phyloP scores from a whole-genome alignment of 169 alveolate genomes.

The Plasmodium cynomolgi region DNA sequence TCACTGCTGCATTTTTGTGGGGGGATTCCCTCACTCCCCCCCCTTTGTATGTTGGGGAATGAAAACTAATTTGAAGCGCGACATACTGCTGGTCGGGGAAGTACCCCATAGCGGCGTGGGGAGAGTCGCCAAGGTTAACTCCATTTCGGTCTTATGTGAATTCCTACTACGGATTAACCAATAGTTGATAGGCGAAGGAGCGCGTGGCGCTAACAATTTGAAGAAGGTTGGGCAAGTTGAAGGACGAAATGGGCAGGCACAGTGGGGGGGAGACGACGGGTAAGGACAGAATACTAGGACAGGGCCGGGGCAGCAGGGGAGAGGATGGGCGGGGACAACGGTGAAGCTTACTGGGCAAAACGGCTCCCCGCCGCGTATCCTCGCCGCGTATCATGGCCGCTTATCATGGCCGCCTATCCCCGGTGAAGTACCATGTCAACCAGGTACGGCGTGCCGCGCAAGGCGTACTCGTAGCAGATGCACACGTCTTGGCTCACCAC shows the following conservation, averaged over 20 bases:
- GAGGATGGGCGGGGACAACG: background rate
- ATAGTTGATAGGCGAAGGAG: background rate
- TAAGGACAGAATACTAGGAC: no score
- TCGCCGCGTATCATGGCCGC: background rate
- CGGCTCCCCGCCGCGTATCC: no score
- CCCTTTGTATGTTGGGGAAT: background rate
- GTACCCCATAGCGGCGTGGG: background rate
- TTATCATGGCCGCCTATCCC: no score
- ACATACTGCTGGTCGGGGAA: background rate
- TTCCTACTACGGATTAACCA: background rate
- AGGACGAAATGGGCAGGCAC: background rate
- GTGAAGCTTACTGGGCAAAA: background rate
- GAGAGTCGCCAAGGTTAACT: background rate
- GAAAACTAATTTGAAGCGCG: no score
- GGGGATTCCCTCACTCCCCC: background rate
- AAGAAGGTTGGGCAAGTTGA: background rate
- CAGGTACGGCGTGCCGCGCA: constrained; percentile 17
- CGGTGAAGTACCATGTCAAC: constrained; percentile 18
- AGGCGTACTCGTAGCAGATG: constrained; percentile 16
- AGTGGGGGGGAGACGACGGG: no score
- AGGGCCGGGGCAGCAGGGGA: no score
- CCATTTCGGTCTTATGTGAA: background rate
- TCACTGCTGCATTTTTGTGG: background rate
- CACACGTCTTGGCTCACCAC: background rate
- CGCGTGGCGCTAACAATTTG: background rate